These are phyloP conservation scores for Albatrellus ellisii DNA, from an alignment of 768 basidiomycete genomes.

Conservation along the genomic window DNA sequence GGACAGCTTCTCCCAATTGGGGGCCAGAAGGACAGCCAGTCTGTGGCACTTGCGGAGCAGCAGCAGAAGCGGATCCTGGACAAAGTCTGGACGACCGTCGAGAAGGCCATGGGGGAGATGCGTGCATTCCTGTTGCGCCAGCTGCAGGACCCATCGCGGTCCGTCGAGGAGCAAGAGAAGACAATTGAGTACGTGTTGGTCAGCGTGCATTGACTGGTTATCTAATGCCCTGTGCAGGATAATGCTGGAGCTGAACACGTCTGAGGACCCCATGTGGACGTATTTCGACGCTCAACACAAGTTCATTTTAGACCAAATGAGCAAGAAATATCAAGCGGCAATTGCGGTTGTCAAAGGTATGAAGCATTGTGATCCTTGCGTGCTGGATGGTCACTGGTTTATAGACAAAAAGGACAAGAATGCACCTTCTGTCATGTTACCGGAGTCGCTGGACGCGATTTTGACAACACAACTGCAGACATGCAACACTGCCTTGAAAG, in stretches of 20 bases:
- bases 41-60: constrained; percentile 37
- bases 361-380: constrained; percentile 8
- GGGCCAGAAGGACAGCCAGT: constrained; percentile 41
- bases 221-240: constrained; percentile 39
- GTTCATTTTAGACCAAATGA: constrained; percentile 72
- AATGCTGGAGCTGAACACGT: constrained; percentile 70
- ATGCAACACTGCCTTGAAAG: constrained; percentile 46
- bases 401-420: constrained; percentile 36
- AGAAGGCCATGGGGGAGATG: constrained; percentile 93
- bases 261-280: constrained; percentile 90
- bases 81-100: constrained; percentile 92
- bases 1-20: constrained; percentile 70
- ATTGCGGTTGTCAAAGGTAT: constrained; percentile 38
- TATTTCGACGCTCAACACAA: constrained; percentile 92
- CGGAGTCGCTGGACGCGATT: constrained; percentile 28
- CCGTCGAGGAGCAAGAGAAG: constrained; percentile 91
- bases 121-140: constrained; percentile 60
- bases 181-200: constrained; percentile 69
- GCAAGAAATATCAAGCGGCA: constrained; percentile 40
- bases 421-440: constrained; percentile 21
- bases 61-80: constrained; percentile 91
- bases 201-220: background rate
- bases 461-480: constrained; percentile 45
- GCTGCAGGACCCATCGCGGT: constrained; percentile 65
- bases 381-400: constrained; percentile 3